A percentile compares a stretch with the other conserved stretches of the same genome.
phyloP scores from a whole-genome alignment of 2,329 filamentous ascomycete genomes.

The Beauveria medogensis region DNA sequence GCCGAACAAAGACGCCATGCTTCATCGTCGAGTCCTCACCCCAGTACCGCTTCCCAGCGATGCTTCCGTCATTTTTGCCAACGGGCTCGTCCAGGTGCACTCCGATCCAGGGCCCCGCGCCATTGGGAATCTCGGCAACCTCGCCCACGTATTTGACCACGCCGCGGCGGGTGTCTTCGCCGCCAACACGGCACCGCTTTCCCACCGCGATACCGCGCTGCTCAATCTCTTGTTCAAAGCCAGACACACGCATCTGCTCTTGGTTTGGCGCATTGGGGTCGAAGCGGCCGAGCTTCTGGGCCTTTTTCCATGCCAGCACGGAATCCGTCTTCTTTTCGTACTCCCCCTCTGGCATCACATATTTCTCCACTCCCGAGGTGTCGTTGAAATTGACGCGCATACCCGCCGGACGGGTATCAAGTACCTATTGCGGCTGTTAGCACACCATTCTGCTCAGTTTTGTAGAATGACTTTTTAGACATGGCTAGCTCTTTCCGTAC shows the following conservation, averaged over 20 bases:
- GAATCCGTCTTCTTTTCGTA: slow-evolving; percentile 83
- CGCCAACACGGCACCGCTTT: slow-evolving; percentile 56
- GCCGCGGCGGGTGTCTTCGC: slow-evolving; percentile 62
- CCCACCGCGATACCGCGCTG: slow-evolving; percentile 58
- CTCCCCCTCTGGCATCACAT: slow-evolving; percentile 74
- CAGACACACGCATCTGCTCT: slow-evolving; percentile 63
- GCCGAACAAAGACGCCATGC: slow-evolving; percentile 69
- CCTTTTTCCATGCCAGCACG: slow-evolving; percentile 90
- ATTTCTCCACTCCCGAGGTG: slow-evolving; percentile 76
- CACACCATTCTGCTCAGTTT: background rate
- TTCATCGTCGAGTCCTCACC: slow-evolving; percentile 54
- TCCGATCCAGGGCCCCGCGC: slow-evolving; percentile 62
- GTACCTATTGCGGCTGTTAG: slow-evolving; percentile 46
- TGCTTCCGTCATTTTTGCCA: slow-evolving; percentile 74
- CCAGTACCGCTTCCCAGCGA: slow-evolving; percentile 63
- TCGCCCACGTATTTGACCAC: slow-evolving; percentile 64
- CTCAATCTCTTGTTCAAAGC: slow-evolving; percentile 61
- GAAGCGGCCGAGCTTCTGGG: slow-evolving; percentile 93
- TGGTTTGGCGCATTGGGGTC: slow-evolving; percentile 73
- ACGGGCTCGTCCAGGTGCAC: slow-evolving; percentile 70
- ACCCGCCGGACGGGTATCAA: slow-evolving; percentile 68
- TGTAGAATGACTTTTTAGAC: background rate
- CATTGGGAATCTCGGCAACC: slow-evolving; percentile 63
- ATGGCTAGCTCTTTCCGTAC: background rate
- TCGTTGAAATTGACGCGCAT: slow-evolving; percentile 76